Conservation (phyloP, 164 flowering plant genomes). For the Cinnamomum micranthum region DNA sequence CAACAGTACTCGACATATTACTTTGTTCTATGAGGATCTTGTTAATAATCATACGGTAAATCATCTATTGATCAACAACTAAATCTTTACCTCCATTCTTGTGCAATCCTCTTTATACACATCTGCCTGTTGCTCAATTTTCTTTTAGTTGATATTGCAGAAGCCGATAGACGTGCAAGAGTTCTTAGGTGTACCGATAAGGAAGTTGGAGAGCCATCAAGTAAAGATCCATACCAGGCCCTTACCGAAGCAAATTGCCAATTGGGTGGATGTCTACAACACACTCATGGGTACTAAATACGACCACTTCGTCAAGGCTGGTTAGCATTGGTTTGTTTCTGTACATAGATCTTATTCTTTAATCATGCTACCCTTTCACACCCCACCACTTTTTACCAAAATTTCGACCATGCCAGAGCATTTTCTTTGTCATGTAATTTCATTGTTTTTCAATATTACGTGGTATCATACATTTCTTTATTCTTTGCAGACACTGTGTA, state of each 20-base stretch:
- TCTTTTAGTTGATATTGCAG: slow-evolving; percentile 27
- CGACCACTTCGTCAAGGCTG: slow-evolving; percentile 36
- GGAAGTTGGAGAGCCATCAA: slow-evolving; percentile 58
- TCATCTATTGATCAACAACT: neutral
- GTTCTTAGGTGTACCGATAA: slow-evolving; percentile 57
- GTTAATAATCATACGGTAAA: slow-evolving; percentile 44
- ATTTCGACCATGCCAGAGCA: neutral
- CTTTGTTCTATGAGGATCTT: slow-evolving; percentile 62
- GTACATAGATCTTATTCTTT: neutral
- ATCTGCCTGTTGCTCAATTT: neutral
- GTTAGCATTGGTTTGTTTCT: neutral
- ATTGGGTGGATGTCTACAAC: slow-evolving; percentile 64
- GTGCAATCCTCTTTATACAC: neutral
- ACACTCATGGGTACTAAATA: slow-evolving; percentile 59
- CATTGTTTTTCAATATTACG: too few relatives aligned
- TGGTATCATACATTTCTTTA: too few relatives aligned
- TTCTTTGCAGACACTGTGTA: too few relatives aligned
- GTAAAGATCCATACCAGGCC: slow-evolving; percentile 86
- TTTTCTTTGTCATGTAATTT: too few relatives aligned
- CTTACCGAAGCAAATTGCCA: slow-evolving; percentile 49
- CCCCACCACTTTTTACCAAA: neutral
- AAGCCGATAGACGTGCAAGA: slow-evolving; percentile 59
- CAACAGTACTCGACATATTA: slow-evolving; percentile 49
- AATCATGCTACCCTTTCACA: neutral
- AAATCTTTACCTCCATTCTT: neutral